Percentiles rank a stretch among this genome's conserved stretches.
These are phyloP conservation scores for Hansenula lynferdii DNA, from an alignment of 1,139 yeast genomes.

Conservation along the genomic window DNA sequence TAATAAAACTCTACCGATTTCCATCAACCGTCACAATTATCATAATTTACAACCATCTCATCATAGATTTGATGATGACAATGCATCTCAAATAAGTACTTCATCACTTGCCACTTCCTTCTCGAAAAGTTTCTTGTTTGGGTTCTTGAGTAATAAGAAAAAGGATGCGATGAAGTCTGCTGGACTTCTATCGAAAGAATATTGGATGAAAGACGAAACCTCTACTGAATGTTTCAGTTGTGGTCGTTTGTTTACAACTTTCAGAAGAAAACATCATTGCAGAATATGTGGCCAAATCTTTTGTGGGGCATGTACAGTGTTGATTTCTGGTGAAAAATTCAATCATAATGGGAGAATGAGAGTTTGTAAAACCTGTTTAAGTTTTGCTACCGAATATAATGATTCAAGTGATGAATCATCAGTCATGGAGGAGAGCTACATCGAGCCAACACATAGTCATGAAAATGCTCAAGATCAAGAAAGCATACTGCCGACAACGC, in stretches of 20 bases:
- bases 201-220: slow-evolving; percentile 91
- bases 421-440: slow-evolving; percentile 28
- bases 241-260: slow-evolving; percentile 65
- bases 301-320: slow-evolving; percentile 79
- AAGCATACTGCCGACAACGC: slow-evolving; percentile 11
- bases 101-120: slow-evolving; percentile 36
- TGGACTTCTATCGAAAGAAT: slow-evolving; percentile 53
- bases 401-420: slow-evolving; percentile 64
- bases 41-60: slow-evolving; percentile 12
- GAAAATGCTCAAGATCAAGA: slow-evolving; percentile 12
- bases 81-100: slow-evolving; percentile 22
- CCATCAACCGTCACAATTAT: slow-evolving; percentile 13
- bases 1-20: slow-evolving; percentile 11
- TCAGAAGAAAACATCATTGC: slow-evolving; percentile 91
- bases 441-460: slow-evolving; percentile 20
- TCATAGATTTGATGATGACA: slow-evolving; percentile 23
- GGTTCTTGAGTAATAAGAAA: slow-evolving; percentile 38
- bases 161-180: slow-evolving; percentile 26
- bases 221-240: slow-evolving; percentile 80
- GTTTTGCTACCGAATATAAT: slow-evolving; percentile 52
- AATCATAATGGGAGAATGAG: slow-evolving; percentile 66
- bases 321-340: slow-evolving; percentile 73
- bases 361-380: slow-evolving; percentile 75
- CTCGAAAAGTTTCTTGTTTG: slow-evolving; percentile 38
- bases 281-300: slow-evolving; percentile 95